phyloP scores from a whole-genome alignment of 2,329 filamentous ascomycete species.

The Fusarium sulawesiense region DNA sequence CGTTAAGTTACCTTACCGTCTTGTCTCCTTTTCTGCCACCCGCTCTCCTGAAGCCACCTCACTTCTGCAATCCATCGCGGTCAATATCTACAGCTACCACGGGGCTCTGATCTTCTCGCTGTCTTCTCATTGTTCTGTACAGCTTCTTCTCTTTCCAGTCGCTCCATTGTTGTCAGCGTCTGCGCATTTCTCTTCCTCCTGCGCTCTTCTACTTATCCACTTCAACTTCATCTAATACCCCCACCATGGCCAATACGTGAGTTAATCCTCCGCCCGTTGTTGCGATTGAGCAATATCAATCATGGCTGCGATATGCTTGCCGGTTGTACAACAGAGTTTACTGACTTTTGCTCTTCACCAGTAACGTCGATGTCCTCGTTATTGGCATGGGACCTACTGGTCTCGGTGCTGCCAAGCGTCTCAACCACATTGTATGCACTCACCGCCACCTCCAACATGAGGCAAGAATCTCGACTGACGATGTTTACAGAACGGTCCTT shows the following conservation, averaged over 20 bases:
- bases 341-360: constrained; percentile 53
- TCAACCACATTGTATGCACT: constrained; percentile 88
- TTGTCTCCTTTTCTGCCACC: constrained; percentile 49
- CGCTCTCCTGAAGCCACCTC: constrained; percentile 40
- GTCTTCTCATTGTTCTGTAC: constrained; percentile 41
- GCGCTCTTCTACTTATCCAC: constrained; percentile 18
- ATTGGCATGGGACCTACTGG: constrained; percentile 98
- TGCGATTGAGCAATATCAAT: constrained; percentile 13
- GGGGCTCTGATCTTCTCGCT: constrained; percentile 42
- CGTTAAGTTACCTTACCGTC: constrained; percentile 40
- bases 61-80: constrained; percentile 37
- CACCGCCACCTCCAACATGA: constrained; percentile 49
- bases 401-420: constrained; percentile 95
- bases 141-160: constrained; percentile 40
- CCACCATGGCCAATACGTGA: constrained; percentile 57
- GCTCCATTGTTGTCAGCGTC: constrained; percentile 38
- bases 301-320: neutral
- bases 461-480: constrained; percentile 42
- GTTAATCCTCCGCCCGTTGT: constrained; percentile 39
- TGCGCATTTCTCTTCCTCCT: constrained; percentile 32
- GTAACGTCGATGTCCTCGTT: constrained; percentile 95
- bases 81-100: constrained; percentile 48
- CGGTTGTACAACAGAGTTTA: neutral
- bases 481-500: constrained; percentile 78
- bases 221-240: constrained; percentile 39